phyloP scores from a whole-genome alignment of 768 basidiomycete genomes.

The Brasilioporus rufonigricans region DNA sequence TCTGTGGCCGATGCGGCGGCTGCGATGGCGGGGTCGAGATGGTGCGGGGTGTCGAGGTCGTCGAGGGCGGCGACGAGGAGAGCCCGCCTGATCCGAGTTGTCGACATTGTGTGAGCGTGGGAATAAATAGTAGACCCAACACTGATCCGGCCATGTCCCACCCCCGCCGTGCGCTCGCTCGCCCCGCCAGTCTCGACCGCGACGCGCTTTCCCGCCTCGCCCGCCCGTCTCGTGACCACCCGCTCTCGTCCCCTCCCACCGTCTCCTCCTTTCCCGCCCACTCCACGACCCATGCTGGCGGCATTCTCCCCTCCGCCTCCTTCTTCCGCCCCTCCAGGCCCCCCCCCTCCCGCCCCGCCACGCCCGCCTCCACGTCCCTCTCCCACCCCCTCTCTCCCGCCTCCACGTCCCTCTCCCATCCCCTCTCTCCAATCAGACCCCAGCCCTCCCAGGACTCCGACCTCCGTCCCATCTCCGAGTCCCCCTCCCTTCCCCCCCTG shows the following conservation, averaged over 20 bases:
- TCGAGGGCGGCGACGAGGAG: slow-evolving; percentile 58
- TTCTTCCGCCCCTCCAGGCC: slow-evolving; percentile 77
- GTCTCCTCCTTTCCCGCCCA: slow-evolving; percentile 41
- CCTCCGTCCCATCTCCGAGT: slow-evolving; percentile 22
- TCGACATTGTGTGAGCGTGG: slow-evolving; percentile 14
- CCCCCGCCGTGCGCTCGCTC: neutral
- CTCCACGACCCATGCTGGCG: slow-evolving; percentile 67
- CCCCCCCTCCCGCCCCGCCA: slow-evolving; percentile 43
- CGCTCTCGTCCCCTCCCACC: slow-evolving; percentile 29
- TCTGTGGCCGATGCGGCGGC: slow-evolving; percentile 45
- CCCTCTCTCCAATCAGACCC: slow-evolving; percentile 39
- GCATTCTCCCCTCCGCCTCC: slow-evolving; percentile 74
- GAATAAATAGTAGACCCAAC: no score
- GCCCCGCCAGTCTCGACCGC: slow-evolving; percentile 3
- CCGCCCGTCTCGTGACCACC: slow-evolving; percentile 14
- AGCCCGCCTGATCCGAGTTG: slow-evolving; percentile 10
- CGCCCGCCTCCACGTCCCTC: slow-evolving; percentile 31
- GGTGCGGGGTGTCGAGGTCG: slow-evolving; percentile 49
- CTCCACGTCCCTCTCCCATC: no score
- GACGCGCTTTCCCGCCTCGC: slow-evolving; percentile 6
- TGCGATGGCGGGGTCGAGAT: slow-evolving; percentile 55
- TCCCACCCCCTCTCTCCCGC: no score
- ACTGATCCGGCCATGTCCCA: no score
- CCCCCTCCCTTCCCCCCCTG: slow-evolving; percentile 29
- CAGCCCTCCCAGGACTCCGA: slow-evolving; percentile 44